Evolutionary conservation across 805 yeast species (phyloP).

Genomic region (Alloascoidea africana): DNA sequence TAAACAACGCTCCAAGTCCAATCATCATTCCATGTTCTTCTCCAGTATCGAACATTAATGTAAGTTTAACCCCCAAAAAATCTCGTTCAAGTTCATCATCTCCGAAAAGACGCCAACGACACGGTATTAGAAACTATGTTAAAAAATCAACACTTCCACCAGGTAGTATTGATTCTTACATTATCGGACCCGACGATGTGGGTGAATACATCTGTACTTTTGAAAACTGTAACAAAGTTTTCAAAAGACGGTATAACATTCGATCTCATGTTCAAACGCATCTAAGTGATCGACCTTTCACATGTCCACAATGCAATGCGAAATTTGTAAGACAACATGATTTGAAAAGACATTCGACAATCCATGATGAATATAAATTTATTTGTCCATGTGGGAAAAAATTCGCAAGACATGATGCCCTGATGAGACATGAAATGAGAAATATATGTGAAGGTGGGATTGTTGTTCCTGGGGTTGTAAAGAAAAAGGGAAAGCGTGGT

Average conservation of each 20-base stretch:
- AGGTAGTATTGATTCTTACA: not conserved
- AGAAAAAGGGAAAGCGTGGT: conserved; percentile 16
- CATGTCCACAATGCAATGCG: conserved; percentile 61
- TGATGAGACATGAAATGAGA: conserved; percentile 65
- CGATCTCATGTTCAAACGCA: conserved; percentile 96
- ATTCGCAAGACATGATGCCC: conserved; percentile 81
- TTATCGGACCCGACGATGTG: conserved; percentile 52
- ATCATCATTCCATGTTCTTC: not conserved
- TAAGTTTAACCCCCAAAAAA: not conserved
- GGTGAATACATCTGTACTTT: conserved; percentile 62
- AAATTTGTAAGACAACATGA: conserved; percentile 94
- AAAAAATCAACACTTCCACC: conserved; percentile 1
- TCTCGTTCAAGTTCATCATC: conserved; percentile 1
- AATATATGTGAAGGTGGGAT: conserved; percentile 74
- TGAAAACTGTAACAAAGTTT: conserved; percentile 66
- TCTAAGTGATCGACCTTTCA: conserved; percentile 83
- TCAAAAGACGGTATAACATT: conserved; percentile 81
- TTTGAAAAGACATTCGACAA: conserved; percentile 74
- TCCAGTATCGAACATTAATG: not conserved
- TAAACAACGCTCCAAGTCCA: not conserved
- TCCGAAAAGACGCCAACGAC: not conserved
- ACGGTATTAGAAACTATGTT: not conserved
- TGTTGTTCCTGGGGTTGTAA: conserved; percentile 8
- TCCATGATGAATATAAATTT: conserved; percentile 55
- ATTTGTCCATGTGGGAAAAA: conserved; percentile 89